These are phyloP conservation scores for Aspergillus phoenicis DNA, from an alignment of 2,329 filamentous ascomycete species.

Conservation along the genomic window DNA sequence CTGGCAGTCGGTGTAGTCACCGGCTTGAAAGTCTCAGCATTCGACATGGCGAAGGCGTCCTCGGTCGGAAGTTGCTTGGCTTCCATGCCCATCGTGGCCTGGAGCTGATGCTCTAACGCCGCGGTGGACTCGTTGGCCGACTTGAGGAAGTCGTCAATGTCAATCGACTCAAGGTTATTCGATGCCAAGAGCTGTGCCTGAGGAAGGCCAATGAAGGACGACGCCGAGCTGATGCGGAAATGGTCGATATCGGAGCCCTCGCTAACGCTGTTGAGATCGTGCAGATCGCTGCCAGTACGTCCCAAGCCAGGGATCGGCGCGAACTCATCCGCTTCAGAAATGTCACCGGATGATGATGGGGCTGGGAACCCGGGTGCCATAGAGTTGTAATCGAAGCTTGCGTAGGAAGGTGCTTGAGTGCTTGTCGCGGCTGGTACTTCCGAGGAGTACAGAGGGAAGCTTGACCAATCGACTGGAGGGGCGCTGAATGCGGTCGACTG, in stretches of 20 bases:
- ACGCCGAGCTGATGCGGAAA: constrained; percentile 46
- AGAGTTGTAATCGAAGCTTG: constrained; percentile 49
- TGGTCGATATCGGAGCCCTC: constrained; percentile 46
- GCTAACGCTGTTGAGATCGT: constrained; percentile 45
- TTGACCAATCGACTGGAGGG: constrained; percentile 53
- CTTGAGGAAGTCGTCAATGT: constrained; percentile 49
- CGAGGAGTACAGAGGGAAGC: constrained; percentile 46
- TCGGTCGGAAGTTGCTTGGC: constrained; percentile 35
- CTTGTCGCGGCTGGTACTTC: constrained; percentile 42
- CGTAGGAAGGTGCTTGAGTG: constrained; percentile 50
- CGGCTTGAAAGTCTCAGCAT: constrained; percentile 27
- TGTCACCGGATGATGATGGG: constrained; percentile 52
- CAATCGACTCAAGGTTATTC: constrained; percentile 44
- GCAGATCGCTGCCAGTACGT: constrained; percentile 33
- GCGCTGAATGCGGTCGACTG: constrained; percentile 44
- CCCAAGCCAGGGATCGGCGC: constrained; percentile 36
- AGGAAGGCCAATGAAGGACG: constrained; percentile 46
- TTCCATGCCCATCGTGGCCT: constrained; percentile 41
- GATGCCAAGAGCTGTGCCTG: constrained; percentile 46
- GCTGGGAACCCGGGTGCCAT: constrained; percentile 43
- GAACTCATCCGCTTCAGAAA: constrained; percentile 52
- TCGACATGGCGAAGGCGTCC: constrained; percentile 33
- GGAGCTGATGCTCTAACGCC: constrained; percentile 43
- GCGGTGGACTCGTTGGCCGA: constrained; percentile 45
- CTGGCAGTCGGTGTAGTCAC: constrained; percentile 22